Evolutionary conservation across 768 basidiomycete genomes (phyloP), one percentile per base, ranked within the genome.

Genomic region (Russula ochroleuca): DNA sequence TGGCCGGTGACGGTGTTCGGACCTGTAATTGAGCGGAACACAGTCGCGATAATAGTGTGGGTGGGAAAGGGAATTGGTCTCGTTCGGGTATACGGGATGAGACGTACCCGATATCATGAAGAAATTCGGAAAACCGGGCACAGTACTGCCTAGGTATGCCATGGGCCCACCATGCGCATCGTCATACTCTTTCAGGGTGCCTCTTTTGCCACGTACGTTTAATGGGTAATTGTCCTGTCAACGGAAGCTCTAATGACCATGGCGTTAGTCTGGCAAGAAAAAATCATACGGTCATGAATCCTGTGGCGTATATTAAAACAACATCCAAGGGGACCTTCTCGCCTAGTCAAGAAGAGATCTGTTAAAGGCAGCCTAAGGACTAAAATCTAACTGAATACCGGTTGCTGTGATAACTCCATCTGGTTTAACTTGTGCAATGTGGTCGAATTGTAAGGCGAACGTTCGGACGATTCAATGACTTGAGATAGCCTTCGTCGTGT

Each of bases 1-100:
- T 85, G 84, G 6, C 83, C 84, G 6, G 82, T 76, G 35, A 78
- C 78, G 28, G 78, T 78, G 68, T 86, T 86, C 3, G 85, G 83
- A 5, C 69, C 65, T 63, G n/a, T 21, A 21, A 28, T 53, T 41
- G 10, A 53, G 33, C 19, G 13, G 19, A 33, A 21, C 21, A 41
- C 1, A 5, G 28, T 28, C 28, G 28, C 7, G 17, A 45, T 9
- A n/a, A 8, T n/a, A 11, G 43, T 40, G 47, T 38, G 19, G 41
- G 19, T 51, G 7, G 33, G 9, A 15, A 47, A 45, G 31, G 7
- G 19, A 25, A 28, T 14, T 9, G 31, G 11, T 33, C n/a, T 13
- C 48, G 40, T 28, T 23, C 28, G 37, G 31, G n/a, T 14, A 9
- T 17, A 14, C 19, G 17, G n/a, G 19, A n/a, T 2, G 35, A 35